Base-by-base conservation (phyloP, 495 filamentous ascomycete genomes). In the Annulohypoxylon nitens region DNA sequence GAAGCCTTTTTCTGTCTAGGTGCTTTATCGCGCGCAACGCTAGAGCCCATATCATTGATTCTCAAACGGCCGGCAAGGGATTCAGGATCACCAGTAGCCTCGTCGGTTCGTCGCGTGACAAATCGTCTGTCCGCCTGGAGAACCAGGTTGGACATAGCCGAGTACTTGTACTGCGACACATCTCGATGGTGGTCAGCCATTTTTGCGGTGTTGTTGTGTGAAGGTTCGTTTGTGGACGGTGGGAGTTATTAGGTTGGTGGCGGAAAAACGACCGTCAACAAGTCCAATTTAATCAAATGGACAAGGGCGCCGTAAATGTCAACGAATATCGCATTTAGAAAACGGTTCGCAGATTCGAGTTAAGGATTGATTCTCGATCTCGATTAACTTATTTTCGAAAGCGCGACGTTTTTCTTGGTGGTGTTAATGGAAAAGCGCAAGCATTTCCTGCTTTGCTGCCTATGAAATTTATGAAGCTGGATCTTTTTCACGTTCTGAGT, bases 101-200 rank as follows among this genome's bases (percentile, higher is more conserved):
- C 96, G 83, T 99, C 96, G 73, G 91, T 93, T 72, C 93, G 89
- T 75, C 94, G 90, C 63, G 93, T 94, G 75, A 95, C 90, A 80
- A 99, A 98, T 79, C 97, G 91, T 83, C 93, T 91, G 86, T 99
- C 96, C 85, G 94, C 95, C 91, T 98, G 95, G 88, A 98, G 93
- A 80, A 99, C 96, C 93, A 99, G 90, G 90, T 99, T 99, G 86
- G 96, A 98, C 96, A 99, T 99, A 81, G 94, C 95, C 90, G 93
- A 93, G 88, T 99, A 99, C 83, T 99, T 99, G 87, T 97, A 99
- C 84, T 98, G 95, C 76, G 93, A 95, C 61, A 97, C 91, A 90
- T 95, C 92, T 81, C 85, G 84, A 85, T 94, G 88, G 75, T 90
- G 91, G 86, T 97, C 94, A 81, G 92, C 88, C 94, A 97, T 97